Base-by-base conservation (phyloP, 345 rosid genomes). In the Gossypium mustelinum region DNA sequence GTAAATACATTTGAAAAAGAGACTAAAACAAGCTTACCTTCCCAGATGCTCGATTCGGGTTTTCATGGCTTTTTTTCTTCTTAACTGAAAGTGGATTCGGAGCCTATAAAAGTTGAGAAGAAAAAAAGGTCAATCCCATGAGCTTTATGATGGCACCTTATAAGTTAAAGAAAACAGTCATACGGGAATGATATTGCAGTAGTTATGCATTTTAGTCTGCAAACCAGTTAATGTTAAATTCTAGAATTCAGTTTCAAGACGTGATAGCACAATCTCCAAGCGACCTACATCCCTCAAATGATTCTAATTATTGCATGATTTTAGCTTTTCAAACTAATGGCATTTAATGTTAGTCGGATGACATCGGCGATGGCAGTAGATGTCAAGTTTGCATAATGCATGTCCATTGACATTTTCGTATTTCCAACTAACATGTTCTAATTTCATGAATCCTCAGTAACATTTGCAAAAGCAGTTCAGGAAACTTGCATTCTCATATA, bases 81-180 rank as follows among this genome's bases (percentile, higher is more conserved):
- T 77, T 82, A 68, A 88, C 79, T 9, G 99, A 95, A 58, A 93
- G 91, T 51, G 99, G 97, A 44, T 95, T 95, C 47, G 97, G 98
- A 65, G 82, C 97, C 99, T 95, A 83, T 68, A 81, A 76, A 82
- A 52, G 75, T 80, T 43, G 58, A 9, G 44, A 78, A 34, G 75
- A 63, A 50, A 20, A 41, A 56, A 63, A 44, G 3, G 17, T 39
- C 11, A 39, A 76, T 52, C 47, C 55, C 29, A 14, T 39, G 61
- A 68, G 47, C 73, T 60, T 27, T 4, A 39, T 50, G 39, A 62
- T 4, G 14, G 11, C 51, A 56, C 75, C 51, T 66, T 20, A 20
- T 47, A 52, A 51, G 50, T 64, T 39, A 14, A 51, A 27, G 7
- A 27, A 25, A 51, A 43, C 41, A 51, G 48, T 39, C n/a, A 64